phyloP scores from a whole-genome alignment of 768 basidiomycete genomes.

The Coprinopsis sp. region DNA sequence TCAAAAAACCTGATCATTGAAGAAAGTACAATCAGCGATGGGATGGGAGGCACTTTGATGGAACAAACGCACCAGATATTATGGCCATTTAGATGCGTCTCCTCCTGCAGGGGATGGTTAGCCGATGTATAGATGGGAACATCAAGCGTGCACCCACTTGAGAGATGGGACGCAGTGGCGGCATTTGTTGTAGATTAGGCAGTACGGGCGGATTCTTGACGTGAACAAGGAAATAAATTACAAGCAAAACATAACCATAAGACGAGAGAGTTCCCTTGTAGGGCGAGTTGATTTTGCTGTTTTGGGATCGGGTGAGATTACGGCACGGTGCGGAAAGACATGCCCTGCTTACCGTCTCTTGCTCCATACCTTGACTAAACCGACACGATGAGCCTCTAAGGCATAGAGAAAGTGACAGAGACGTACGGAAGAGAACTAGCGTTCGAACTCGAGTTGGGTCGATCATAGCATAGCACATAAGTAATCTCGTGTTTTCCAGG shows the following conservation, averaged over 20 bases:
- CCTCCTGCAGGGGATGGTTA: slow-evolving; percentile 47
- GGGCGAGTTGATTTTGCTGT: slow-evolving; percentile 95
- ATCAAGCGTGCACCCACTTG: slow-evolving; percentile 40
- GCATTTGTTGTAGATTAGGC: slow-evolving; percentile 94
- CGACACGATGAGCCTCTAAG: slow-evolving; percentile 10
- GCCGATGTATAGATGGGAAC: slow-evolving; percentile 3
- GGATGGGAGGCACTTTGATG: neutral
- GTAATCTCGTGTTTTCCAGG: slow-evolving; percentile 90
- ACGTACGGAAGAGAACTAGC: slow-evolving; percentile 93
- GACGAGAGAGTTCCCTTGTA: slow-evolving; percentile 96
- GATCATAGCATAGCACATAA: slow-evolving; percentile 97
- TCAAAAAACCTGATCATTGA: slow-evolving; percentile 89
- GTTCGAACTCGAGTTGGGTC: slow-evolving; percentile 92
- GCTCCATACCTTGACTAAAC: slow-evolving; percentile 95
- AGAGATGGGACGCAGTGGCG: slow-evolving; percentile 82
- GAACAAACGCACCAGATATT: slow-evolving; percentile 63
- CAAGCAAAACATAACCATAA: slow-evolving; percentile 96
- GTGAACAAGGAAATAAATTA: slow-evolving; percentile 96
- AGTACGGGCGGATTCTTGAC: slow-evolving; percentile 96
- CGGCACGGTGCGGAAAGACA: slow-evolving; percentile 5
- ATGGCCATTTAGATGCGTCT: slow-evolving; percentile 73
- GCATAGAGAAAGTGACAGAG: slow-evolving; percentile 11
- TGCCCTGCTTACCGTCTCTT: slow-evolving; percentile 70
- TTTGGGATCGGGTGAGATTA: neutral
- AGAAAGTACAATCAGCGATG: slow-evolving; percentile 13